These are phyloP conservation scores for Silene latifolia DNA, from an alignment of 148 eudicot genomes.

Conservation along the genomic window DNA sequence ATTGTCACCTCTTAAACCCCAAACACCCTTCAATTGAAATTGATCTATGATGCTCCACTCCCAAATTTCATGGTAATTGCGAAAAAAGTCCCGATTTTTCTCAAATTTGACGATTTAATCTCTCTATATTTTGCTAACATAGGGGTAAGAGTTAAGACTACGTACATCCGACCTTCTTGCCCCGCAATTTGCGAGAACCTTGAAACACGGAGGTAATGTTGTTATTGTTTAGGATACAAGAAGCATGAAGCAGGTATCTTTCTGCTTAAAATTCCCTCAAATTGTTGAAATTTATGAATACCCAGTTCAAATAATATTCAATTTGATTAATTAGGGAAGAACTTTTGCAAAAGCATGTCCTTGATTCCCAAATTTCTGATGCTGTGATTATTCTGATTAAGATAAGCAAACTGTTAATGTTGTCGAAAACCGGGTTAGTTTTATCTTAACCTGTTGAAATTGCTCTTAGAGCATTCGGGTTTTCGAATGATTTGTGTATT, in stretches of 20 bases:
- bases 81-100: constrained; percentile 67
- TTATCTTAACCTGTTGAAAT: constrained; percentile 58
- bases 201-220: too few species aligned
- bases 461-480: constrained; percentile 71
- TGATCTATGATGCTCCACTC: constrained; percentile 15
- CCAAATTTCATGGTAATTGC: constrained; percentile 82
- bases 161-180: too few species aligned
- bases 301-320: constrained; percentile 85
- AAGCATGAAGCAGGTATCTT: constrained; percentile 70
- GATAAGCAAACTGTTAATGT: constrained; percentile 58
- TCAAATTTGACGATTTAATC: constrained; percentile 69
- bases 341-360: constrained; percentile 52
- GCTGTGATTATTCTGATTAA: constrained; percentile 51
- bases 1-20: constrained; percentile 19
- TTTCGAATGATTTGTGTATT: constrained; percentile 82
- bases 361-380: constrained; percentile 57
- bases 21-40: constrained; percentile 16
- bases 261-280: constrained; percentile 84
- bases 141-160: too few species aligned
- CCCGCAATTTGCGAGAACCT: too few species aligned
- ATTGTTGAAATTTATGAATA: constrained; percentile 85
- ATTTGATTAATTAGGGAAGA: constrained; percentile 80
- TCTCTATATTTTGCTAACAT: constrained; percentile 13
- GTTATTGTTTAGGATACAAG: constrained; percentile 54
- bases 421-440: constrained; percentile 68